Base-by-base conservation (phyloP, 2,329 filamentous ascomycete species). In the Aspergillus viridinutans region DNA sequence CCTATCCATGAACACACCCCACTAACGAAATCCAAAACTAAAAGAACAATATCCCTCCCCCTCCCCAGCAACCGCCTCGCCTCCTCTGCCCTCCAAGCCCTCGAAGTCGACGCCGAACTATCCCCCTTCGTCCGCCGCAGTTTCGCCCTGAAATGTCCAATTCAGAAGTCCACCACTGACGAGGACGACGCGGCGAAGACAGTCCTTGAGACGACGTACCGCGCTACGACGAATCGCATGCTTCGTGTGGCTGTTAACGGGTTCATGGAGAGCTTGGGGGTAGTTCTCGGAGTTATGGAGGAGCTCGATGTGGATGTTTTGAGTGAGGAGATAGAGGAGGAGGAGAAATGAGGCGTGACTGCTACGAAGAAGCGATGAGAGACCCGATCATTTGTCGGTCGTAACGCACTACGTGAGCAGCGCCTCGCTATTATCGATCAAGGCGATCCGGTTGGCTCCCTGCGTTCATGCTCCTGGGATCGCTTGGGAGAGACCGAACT, bases 191-290 rank as follows among this genome's bases (percentile, higher is more conserved):
- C 75, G 26, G 66, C 69, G 38, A 75, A 76, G 64, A 82, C 77
- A 1, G 75, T 92, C 4, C 79, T 97, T 50, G 81, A 83, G 58
- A 88, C 90, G 9, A 83, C 88, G 58, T 97, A 97, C 76, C 83
- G 82, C 54, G 94, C 94, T 1, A 91, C 91, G 0, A 97, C 94
- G 21, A 96, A 97, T 72, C 88, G 94, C 64, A 97, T 97, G 93
- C 82, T 99, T 57, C 87, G 94, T 48, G 94, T 99, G 2, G 90
- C 93, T 3, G 92, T 97, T 56, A 97, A 97, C 76, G 91, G 92
- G 9, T 97, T 97, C 74, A 92, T 97, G 81, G 93, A 97, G 68
- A 95, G 89, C 65, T 74, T 97, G 55, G 85, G 86, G 53, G 85
- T 97, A 4, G 88, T 97, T 1, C 74, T 97, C 45, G 90, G 92